A percentile compares a stretch with the other conserved stretches of the same genome.
Evolutionary conservation across 108 stramenopile genomes (phyloP).

Genomic region (Cyclotella choctawhatcheeana): DNA sequence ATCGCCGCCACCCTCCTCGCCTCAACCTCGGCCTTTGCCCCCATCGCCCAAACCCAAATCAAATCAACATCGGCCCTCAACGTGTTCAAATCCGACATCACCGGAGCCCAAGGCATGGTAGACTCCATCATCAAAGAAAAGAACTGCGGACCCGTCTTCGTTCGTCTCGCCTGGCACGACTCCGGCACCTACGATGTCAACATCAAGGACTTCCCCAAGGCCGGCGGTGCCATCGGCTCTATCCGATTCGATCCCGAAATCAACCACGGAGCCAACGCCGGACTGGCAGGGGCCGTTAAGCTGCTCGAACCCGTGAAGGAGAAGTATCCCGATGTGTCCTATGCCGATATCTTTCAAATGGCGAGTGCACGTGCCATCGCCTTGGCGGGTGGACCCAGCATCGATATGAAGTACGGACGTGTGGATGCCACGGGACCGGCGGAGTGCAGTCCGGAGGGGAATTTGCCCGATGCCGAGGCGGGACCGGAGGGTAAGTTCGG

Average conservation of each 20-base stretch:
- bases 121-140: slow-evolving; percentile 90
- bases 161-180: slow-evolving; percentile 95
- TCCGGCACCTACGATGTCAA: slow-evolving; percentile 85
- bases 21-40: slow-evolving; percentile 36
- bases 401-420: slow-evolving; percentile 85
- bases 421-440: slow-evolving; percentile 59
- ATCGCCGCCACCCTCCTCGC: slow-evolving; percentile 36
- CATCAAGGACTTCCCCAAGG: slow-evolving; percentile 67
- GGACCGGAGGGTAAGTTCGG: slow-evolving; percentile 78
- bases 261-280: slow-evolving; percentile 89
- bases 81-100: slow-evolving; percentile 77
- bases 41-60: too few relatives aligned
- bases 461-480: slow-evolving; percentile 86
- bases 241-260: slow-evolving; percentile 96
- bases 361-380: slow-evolving; percentile 80
- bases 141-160: slow-evolving; percentile 85
- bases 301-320: slow-evolving; percentile 79
- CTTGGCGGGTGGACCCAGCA: slow-evolving; percentile 50
- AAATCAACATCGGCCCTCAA: slow-evolving; percentile 24
- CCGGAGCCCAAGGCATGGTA: slow-evolving; percentile 89
- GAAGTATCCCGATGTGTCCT: slow-evolving; percentile 87
- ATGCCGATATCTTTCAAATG: slow-evolving; percentile 95
- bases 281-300: slow-evolving; percentile 81
- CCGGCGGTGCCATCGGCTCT: slow-evolving; percentile 95
- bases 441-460: slow-evolving; percentile 71